These are phyloP conservation scores for Hypericum perforatum DNA, from an alignment of 345 rosid species.

Conservation along the genomic window DNA sequence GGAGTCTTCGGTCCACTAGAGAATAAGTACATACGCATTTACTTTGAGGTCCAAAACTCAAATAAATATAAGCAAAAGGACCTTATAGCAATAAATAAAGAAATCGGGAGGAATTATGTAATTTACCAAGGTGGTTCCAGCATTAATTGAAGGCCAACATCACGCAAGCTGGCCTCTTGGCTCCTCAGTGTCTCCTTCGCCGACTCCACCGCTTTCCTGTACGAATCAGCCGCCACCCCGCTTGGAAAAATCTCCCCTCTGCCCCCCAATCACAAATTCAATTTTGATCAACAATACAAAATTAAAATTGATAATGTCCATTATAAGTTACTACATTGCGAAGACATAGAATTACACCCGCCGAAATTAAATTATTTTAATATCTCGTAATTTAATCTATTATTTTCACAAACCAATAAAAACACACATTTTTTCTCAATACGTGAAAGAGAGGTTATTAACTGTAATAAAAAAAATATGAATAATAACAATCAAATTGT, in stretches of 20 bases:
- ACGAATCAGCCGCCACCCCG: conserved; percentile 74
- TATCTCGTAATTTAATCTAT: no score
- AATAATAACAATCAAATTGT: no score
- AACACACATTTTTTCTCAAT: no score
- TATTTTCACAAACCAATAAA: no score
- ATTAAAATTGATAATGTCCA: no score
- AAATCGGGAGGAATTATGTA: no score
- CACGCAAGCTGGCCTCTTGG: conserved; percentile 26
- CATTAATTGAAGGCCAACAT: conserved; percentile 22
- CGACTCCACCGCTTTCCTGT: conserved; percentile 78
- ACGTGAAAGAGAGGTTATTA: no score
- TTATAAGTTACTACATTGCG: no score
- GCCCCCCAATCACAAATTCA: background rate
- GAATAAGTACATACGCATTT: conserved; percentile 2
- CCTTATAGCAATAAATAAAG: background rate
- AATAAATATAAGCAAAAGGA: background rate
- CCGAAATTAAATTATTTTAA: no score
- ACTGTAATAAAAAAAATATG: no score
- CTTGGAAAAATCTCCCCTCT: conserved; percentile 89
- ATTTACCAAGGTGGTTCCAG: conserved; percentile 42
- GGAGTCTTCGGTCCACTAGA: conserved; percentile 69
- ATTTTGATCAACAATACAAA: no score
- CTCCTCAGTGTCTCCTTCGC: conserved; percentile 54
- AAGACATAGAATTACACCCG: no score
- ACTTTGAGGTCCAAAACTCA: background rate